Evolutionary conservation across 2,329 filamentous ascomycete genomes (phyloP).

Genomic region (Fusarium devonianum): DNA sequence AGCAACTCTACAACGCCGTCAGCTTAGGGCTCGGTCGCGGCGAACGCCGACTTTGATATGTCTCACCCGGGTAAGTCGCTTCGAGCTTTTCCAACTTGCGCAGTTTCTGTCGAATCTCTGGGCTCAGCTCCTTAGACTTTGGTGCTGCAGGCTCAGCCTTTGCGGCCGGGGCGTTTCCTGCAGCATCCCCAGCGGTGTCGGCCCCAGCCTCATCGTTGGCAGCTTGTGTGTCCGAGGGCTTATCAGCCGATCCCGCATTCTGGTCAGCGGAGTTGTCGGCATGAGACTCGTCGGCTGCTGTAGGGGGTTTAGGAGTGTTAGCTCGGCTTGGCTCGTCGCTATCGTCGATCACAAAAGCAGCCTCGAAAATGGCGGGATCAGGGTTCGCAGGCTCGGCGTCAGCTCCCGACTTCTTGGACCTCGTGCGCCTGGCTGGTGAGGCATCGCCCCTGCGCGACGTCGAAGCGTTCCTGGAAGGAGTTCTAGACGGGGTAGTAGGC

Average conservation of each 20-base stretch:
- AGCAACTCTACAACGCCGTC: constrained; percentile 67
- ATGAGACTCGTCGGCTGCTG: constrained; percentile 48
- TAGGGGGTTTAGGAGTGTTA: constrained; percentile 61
- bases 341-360: constrained; percentile 86
- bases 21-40: neutral
- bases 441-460: constrained; percentile 52
- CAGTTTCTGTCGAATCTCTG: constrained; percentile 77
- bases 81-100: constrained; percentile 91
- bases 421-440: constrained; percentile 41
- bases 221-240: constrained; percentile 4
- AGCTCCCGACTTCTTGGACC: constrained; percentile 50
- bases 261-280: constrained; percentile 22
- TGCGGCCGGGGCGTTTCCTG: constrained; percentile 15
- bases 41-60: neutral
- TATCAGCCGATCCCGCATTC: constrained; percentile 33
- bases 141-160: constrained; percentile 26
- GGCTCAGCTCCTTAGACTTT: constrained; percentile 64
- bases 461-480: constrained; percentile 50
- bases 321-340: constrained; percentile 72
- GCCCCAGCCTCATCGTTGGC: constrained; percentile 28
- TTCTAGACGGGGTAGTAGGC: constrained; percentile 54
- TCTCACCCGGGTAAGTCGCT: constrained; percentile 79
- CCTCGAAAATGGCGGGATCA: constrained; percentile 88
- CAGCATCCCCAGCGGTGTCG: constrained; percentile 33
- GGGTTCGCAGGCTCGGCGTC: constrained; percentile 61